Conservation (phyloP, 2,329 filamentous ascomycete species). For the Parasarocladium wereldwijsianum region DNA sequence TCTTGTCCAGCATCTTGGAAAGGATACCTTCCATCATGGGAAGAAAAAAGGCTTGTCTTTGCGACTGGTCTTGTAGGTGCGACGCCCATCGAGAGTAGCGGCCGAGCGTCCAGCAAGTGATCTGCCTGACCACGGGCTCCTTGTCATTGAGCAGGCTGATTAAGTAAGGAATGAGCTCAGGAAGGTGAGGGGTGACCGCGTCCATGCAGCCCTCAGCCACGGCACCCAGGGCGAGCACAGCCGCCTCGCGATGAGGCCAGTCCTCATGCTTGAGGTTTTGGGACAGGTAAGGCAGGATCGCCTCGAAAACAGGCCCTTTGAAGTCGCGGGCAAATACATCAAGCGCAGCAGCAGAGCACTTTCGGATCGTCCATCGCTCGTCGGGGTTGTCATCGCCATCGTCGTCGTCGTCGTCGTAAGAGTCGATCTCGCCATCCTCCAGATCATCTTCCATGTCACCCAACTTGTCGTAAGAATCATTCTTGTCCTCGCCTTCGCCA, state of each 20-base stretch:
- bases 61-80: conserved; percentile 47
- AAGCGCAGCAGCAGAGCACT: conserved; percentile 89
- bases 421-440: conserved; percentile 82
- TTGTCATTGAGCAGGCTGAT: conserved; percentile 71
- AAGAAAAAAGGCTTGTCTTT: conserved; percentile 70
- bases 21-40: conserved; percentile 96
- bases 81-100: conserved; percentile 90
- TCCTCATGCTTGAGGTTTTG: conserved; percentile 76
- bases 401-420: conserved; percentile 56
- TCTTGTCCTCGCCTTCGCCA: conserved; percentile 32
- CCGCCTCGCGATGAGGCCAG: conserved; percentile 87
- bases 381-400: conserved; percentile 71
- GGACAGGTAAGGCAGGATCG: conserved; percentile 83
- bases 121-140: conserved; percentile 86
- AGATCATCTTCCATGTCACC: conserved; percentile 55
- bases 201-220: conserved; percentile 91
- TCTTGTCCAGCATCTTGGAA: conserved; percentile 85
- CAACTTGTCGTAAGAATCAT: conserved; percentile 39
- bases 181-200: conserved; percentile 78
- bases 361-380: conserved; percentile 86
- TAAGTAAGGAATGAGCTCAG: conserved; percentile 79
- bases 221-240: conserved; percentile 84
- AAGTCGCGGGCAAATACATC: conserved; percentile 92
- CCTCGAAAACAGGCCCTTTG: conserved; percentile 72
- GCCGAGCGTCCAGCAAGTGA: conserved; percentile 94